Percentiles rank a stretch among this genome's conserved stretches.
Conservation (phyloP, 1,139 yeast genomes). For the Blastobotrys illinoisensis region DNA sequence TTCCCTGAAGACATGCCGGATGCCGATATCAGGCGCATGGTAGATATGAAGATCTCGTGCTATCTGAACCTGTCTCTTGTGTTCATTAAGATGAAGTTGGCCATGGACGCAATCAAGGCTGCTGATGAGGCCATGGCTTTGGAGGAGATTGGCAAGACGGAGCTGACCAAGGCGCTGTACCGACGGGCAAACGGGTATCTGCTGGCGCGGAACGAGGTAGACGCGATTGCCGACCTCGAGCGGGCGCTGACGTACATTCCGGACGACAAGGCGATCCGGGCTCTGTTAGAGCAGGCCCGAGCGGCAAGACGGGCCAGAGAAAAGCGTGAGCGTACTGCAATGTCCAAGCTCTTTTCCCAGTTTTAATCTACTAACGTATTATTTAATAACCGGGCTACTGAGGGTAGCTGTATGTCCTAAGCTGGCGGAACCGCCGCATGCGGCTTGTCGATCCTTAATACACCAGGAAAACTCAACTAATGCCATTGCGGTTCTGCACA, state of each 20-base stretch:
- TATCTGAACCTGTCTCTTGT: slow-evolving; percentile 71
- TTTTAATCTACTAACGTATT: background rate
- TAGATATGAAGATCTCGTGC: slow-evolving; percentile 55
- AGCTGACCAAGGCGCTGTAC: slow-evolving; percentile 78
- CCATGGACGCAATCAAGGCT: slow-evolving; percentile 51
- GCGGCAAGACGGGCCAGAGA: slow-evolving; percentile 47
- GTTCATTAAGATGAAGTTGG: slow-evolving; percentile 59
- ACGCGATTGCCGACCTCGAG: slow-evolving; percentile 59
- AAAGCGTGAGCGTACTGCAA: slow-evolving; percentile 72
- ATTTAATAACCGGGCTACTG: too few relatives aligned
- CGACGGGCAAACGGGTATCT: slow-evolving; percentile 55
- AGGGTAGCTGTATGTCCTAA: too few relatives aligned
- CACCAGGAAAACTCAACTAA: too few relatives aligned
- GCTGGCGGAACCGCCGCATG: too few relatives aligned
- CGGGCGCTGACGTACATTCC: slow-evolving; percentile 64
- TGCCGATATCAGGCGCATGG: slow-evolving; percentile 35
- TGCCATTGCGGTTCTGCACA: too few relatives aligned
- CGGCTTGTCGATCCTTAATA: background rate
- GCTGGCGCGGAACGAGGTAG: slow-evolving; percentile 53
- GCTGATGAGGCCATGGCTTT: slow-evolving; percentile 63
- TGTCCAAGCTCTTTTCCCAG: slow-evolving; percentile 61
- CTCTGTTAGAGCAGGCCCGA: slow-evolving; percentile 61
- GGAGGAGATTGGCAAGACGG: slow-evolving; percentile 55
- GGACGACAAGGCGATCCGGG: slow-evolving; percentile 63
- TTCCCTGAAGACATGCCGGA: slow-evolving; percentile 50